Conservation (phyloP, 2,329 filamentous ascomycete species). For the Beauveria bassiana region DNA sequence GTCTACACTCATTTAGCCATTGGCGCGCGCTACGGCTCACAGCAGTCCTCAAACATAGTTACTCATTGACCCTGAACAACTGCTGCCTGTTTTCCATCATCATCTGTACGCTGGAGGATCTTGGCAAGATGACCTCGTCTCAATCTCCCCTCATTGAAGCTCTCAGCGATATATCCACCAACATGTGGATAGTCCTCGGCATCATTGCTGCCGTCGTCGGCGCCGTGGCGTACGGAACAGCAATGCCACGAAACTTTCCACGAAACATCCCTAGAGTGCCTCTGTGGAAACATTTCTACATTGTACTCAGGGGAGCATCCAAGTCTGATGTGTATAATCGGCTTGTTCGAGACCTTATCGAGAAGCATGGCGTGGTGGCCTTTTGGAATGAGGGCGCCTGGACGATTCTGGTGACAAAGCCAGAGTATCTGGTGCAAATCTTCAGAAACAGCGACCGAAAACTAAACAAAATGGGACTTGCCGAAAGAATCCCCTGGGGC, state of each 20-base stretch:
- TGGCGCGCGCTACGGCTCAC: not conserved
- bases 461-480: not conserved
- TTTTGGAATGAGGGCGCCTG: constrained; percentile 1
- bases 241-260: constrained; percentile 1
- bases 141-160: no score
- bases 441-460: not conserved
- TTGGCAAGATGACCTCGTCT: not conserved
- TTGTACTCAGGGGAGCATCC: not conserved
- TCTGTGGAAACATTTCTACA: not conserved
- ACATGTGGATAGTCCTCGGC: not conserved
- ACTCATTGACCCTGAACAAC: not conserved
- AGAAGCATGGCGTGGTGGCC: constrained; percentile 1
- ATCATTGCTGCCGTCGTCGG: not conserved
- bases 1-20: not conserved
- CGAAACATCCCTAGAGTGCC: not conserved
- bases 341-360: not conserved
- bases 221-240: not conserved
- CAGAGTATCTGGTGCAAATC: not conserved
- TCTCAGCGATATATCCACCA: not conserved
- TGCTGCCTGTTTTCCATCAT: not conserved
- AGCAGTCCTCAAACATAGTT: not conserved
- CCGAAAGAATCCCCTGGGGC: not conserved
- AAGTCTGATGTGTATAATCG: not conserved
- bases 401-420: not conserved
- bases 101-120: not conserved